phyloP scores from a whole-genome alignment of 495 filamentous ascomycete genomes.

The Xylaria castorea region DNA sequence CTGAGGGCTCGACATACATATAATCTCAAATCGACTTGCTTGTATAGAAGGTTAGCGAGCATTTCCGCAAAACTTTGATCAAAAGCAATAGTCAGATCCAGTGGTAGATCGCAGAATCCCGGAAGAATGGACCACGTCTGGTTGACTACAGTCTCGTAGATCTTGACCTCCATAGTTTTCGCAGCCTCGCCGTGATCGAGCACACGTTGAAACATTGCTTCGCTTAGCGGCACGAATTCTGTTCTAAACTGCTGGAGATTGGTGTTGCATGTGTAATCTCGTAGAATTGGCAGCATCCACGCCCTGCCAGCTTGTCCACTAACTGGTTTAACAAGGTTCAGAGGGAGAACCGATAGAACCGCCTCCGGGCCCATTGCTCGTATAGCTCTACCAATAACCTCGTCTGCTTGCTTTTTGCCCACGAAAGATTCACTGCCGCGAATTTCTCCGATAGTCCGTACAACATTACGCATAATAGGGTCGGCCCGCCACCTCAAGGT shows the following conservation, averaged over 20 bases:
- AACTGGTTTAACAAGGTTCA: slow-evolving; percentile 81
- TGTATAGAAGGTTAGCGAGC: slow-evolving; percentile 88
- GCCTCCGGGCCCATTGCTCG: slow-evolving; percentile 85
- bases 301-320: slow-evolving; percentile 82
- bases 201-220: slow-evolving; percentile 86
- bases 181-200: slow-evolving; percentile 77
- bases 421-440: slow-evolving; percentile 87
- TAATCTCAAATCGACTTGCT: slow-evolving; percentile 83
- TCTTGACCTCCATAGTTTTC: slow-evolving; percentile 94
- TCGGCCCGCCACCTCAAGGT: slow-evolving; percentile 82
- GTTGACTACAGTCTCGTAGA: slow-evolving; percentile 93
- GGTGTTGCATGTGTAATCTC: slow-evolving; percentile 85
- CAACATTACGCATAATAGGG: slow-evolving; percentile 74
- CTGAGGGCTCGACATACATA: slow-evolving; percentile 87
- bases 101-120: slow-evolving; percentile 89
- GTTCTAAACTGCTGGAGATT: slow-evolving; percentile 82
- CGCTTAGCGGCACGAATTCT: slow-evolving; percentile 87
- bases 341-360: slow-evolving; percentile 78
- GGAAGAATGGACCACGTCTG: slow-evolving; percentile 96
- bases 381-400: slow-evolving; percentile 84
- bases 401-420: slow-evolving; percentile 93
- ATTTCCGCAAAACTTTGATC: slow-evolving; percentile 92
- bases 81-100: slow-evolving; percentile 78
- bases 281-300: slow-evolving; percentile 90
- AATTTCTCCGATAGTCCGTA: slow-evolving; percentile 82